A percentile compares a stretch with the other conserved stretches of the same genome.
These are phyloP conservation scores for Dipteronia sinensis DNA, from an alignment of 345 rosid genomes.

Conservation along the genomic window DNA sequence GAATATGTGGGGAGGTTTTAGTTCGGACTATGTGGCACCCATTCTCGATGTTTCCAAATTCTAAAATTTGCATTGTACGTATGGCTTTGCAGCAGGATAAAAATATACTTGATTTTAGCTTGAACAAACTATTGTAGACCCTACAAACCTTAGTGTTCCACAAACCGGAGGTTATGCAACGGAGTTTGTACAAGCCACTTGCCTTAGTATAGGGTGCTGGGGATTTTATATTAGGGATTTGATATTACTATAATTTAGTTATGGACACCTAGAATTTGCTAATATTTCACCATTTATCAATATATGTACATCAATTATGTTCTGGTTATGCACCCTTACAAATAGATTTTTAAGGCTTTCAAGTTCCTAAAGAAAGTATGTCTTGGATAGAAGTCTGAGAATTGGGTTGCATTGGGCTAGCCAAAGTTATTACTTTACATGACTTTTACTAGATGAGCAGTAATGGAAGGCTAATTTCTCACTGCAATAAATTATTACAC, in stretches of 20 bases:
- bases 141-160: not conserved
- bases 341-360: not conserved
- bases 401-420: not conserved
- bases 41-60: not conserved
- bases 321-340: not conserved
- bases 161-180: not conserved
- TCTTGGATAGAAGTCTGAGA: not conserved
- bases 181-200: not conserved
- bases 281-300: not conserved
- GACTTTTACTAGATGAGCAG: not conserved
- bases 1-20: conserved; percentile 2
- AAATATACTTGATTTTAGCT: not conserved
- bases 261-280: not conserved
- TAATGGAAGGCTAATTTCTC: not conserved
- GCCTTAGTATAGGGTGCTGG: not conserved
- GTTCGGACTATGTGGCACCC: not conserved
- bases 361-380: conserved; percentile 4
- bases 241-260: not conserved
- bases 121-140: not conserved
- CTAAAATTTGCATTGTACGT: not conserved
- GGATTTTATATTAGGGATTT: not conserved
- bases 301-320: not conserved
- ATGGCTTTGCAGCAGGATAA: not conserved
- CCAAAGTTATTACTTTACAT: not conserved
- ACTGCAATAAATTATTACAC: not conserved